A percentile compares a stretch with the other conserved stretches of the same genome.
Conservation (phyloP, 371 early-diverging fungal genomes). For the Massospora cicadina region DNA sequence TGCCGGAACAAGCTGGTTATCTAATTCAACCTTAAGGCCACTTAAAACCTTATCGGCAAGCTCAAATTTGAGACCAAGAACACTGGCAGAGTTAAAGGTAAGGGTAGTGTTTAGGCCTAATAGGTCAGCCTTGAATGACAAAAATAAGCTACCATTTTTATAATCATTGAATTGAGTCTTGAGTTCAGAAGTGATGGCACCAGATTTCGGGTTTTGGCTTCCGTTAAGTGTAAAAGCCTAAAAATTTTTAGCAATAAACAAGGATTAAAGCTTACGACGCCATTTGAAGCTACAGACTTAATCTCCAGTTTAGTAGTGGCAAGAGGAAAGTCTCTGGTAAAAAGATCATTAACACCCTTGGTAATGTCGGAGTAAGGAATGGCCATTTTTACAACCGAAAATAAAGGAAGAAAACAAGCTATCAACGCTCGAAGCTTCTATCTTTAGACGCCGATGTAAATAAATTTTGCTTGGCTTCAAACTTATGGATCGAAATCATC, state of each 20-base stretch:
- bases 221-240: conserved; percentile 91
- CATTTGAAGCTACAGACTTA: conserved; percentile 85
- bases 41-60: conserved; percentile 83
- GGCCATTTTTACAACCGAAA: too few relatives aligned
- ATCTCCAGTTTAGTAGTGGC: conserved; percentile 90
- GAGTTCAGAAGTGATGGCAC: conserved; percentile 83
- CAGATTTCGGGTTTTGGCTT: conserved; percentile 81
- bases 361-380: conserved; percentile 81
- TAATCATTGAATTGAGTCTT: conserved; percentile 91
- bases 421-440: too few relatives aligned
- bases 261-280: conserved; percentile 53
- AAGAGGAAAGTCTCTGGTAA: conserved; percentile 90
- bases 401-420: too few relatives aligned
- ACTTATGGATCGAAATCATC: too few relatives aligned
- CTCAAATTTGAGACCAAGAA: conserved; percentile 80
- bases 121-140: not conserved
- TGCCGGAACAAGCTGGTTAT: conserved; percentile 25
- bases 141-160: conserved; percentile 38
- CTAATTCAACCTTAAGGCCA: conserved; percentile 56
- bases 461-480: too few relatives aligned
- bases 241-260: not conserved
- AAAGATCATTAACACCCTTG: conserved; percentile 87
- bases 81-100: conserved; percentile 86
- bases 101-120: conserved; percentile 65
- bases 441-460: too few relatives aligned